These are phyloP conservation scores for Eucalyptus curtisii DNA, from an alignment of 345 rosid genomes.

Conservation along the genomic window DNA sequence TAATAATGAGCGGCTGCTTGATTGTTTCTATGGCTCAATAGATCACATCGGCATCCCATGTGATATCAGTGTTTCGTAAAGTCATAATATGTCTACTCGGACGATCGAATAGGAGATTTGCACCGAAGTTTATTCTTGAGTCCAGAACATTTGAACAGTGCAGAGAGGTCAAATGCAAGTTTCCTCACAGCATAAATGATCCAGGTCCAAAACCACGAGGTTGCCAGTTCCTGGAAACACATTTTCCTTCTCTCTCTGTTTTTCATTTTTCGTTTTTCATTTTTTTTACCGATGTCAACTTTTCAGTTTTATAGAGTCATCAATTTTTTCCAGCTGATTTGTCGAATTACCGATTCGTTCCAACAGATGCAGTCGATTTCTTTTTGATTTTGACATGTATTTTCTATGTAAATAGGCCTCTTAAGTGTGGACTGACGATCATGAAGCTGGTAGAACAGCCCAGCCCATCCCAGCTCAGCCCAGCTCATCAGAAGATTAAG, in stretches of 20 bases:
- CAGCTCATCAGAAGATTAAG: not conserved
- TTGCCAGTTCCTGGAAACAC: not conserved
- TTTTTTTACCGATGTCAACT: not conserved
- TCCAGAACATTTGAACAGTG: not conserved
- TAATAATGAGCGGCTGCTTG: not conserved
- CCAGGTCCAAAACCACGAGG: not conserved
- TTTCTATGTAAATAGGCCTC: not conserved
- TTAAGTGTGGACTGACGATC: not conserved
- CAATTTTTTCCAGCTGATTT: not conserved
- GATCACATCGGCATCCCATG: not conserved
- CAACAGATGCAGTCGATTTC: not conserved
- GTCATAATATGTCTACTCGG: not conserved
- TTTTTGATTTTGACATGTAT: not conserved
- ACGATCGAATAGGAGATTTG: not conserved
- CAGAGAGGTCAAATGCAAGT: not conserved
- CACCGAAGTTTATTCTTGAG: not conserved
- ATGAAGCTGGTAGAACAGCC: not conserved
- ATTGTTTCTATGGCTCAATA: not conserved
- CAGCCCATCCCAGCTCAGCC: not conserved
- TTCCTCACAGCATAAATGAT: not conserved
- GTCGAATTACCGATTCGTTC: not conserved
- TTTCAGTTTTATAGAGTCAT: not conserved
- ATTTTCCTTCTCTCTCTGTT: not conserved
- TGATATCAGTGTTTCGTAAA: not conserved
- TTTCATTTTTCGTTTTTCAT: not conserved